These are phyloP conservation scores for Eleusine coracana DNA, from an alignment of 176 grass and related monocot species.

Conservation along the genomic window DNA sequence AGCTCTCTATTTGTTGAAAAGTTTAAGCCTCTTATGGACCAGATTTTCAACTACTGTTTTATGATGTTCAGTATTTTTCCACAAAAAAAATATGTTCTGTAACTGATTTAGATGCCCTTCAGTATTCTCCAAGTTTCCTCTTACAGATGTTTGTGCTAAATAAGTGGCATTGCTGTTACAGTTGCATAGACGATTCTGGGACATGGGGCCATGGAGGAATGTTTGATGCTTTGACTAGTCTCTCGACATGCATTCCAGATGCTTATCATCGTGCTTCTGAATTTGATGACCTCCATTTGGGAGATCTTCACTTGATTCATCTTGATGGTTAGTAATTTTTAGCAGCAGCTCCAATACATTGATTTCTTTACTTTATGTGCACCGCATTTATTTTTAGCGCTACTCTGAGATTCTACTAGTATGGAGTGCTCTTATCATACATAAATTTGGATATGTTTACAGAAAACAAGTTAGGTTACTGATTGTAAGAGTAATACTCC, in stretches of 20 bases:
- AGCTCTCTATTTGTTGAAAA: constrained; percentile 5
- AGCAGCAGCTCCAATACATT: constrained; percentile 13
- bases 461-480: not conserved
- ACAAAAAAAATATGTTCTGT: not conserved
- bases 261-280: constrained; percentile 79
- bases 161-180: constrained; percentile 45
- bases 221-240: constrained; percentile 79
- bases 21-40: not conserved
- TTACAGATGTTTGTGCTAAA: not conserved
- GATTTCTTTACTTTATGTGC: constrained; percentile 30
- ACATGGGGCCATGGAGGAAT: constrained; percentile 88
- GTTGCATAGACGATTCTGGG: constrained; percentile 86
- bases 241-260: constrained; percentile 81
- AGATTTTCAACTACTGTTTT: constrained; percentile 31
- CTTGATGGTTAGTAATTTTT: constrained; percentile 62
- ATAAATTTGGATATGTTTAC: constrained; percentile 1
- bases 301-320: constrained; percentile 89
- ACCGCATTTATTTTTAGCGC: constrained; percentile 8
- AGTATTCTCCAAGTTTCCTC: constrained; percentile 20
- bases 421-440: constrained; percentile 5
- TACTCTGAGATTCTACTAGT: constrained; percentile 6
- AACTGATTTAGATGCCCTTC: constrained; percentile 6
- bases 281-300: constrained; percentile 84
- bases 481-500: not conserved
- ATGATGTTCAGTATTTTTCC: constrained; percentile 24